phyloP scores from a whole-genome alignment of 2,329 filamentous ascomycete genomes.

The Herpomyces periplanetae region DNA sequence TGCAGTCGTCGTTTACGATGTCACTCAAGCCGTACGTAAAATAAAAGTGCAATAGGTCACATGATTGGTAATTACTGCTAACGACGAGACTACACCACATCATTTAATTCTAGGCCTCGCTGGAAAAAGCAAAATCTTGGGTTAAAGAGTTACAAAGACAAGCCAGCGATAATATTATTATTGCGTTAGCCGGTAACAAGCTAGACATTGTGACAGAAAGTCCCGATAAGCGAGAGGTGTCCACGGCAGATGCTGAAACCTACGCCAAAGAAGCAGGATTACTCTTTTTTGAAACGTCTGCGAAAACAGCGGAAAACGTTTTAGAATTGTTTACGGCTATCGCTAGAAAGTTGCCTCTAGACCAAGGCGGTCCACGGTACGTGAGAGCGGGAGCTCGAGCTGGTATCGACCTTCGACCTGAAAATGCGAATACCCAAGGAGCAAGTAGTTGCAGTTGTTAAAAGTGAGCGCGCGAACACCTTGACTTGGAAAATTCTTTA shows the following conservation, averaged over 20 bases:
- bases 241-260: conserved; percentile 58
- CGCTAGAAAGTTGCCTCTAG: conserved; percentile 80
- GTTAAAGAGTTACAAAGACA: conserved; percentile 95
- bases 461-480: too few species aligned
- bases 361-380: conserved; percentile 73
- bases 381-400: conserved; percentile 20
- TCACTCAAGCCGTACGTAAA: conserved; percentile 62
- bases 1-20: conserved; percentile 94
- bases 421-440: conserved; percentile 18
- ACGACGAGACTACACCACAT: conserved; percentile 3
- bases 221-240: conserved; percentile 74
- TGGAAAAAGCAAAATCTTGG: conserved; percentile 98
- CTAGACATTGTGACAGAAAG: conserved; percentile 74
- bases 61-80: conserved; percentile 1
- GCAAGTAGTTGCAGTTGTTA: conserved; percentile 23
- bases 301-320: conserved; percentile 88
- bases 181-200: conserved; percentile 89
- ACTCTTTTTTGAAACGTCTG: conserved; percentile 91
- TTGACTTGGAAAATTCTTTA: too few species aligned
- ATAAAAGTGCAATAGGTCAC: conserved; percentile 1
- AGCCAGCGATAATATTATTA: conserved; percentile 98
- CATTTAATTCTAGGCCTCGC: conserved; percentile 23
- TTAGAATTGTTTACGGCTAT: conserved; percentile 84
- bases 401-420: conserved; percentile 24
- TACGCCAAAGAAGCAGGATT: conserved; percentile 77